Base-by-base conservation (phyloP, 83 land plant species). In the Thuja plicata region DNA sequence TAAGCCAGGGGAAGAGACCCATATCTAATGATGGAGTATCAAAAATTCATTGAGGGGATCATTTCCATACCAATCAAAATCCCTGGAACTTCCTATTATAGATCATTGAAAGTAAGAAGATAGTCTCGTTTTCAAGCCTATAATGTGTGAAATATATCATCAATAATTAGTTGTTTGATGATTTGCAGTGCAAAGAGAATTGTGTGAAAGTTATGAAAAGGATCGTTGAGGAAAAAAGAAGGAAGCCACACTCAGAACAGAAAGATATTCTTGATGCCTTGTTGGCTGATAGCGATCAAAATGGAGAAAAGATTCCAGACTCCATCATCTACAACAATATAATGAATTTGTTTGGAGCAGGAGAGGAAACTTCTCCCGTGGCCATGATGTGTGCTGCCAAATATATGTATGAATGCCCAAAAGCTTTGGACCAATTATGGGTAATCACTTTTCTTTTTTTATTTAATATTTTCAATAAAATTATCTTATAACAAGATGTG, bases 361-460 rank as follows among this genome's bases (percentile, higher is more conserved):
- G 95, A 54, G 92, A 96, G 43, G 97, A 96, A 84, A 96, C 97
- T 16, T 94, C 97, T 3, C 91, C n/a, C n/a, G n/a, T n/a, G n/a
- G n/a, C n/a, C n/a, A n/a, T n/a, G n/a, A n/a, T n/a, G n/a, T n/a
- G n/a, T n/a, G n/a, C n/a, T n/a, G n/a, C n/a, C n/a, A n/a, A n/a
- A n/a, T n/a, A n/a, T n/a, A n/a, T n/a, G n/a, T n/a, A n/a, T n/a
- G n/a, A n/a, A n/a, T n/a, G n/a, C n/a, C n/a, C n/a, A n/a, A n/a
- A n/a, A n/a, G n/a, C n/a, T n/a, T n/a, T n/a, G n/a, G n/a, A n/a
- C n/a, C n/a, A n/a, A n/a, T n/a, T n/a, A n/a, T n/a, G n/a, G 92
- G 97, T 95, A 35, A 74, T 10, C 27, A 71, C 30, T 30, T 9
- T n/a, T 27, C 2, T 2, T 27, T 27, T 54, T 54, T 54, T 3